These are phyloP conservation scores for Hericium alpestre DNA, from an alignment of 768 basidiomycete genomes.

Conservation along the genomic window DNA sequence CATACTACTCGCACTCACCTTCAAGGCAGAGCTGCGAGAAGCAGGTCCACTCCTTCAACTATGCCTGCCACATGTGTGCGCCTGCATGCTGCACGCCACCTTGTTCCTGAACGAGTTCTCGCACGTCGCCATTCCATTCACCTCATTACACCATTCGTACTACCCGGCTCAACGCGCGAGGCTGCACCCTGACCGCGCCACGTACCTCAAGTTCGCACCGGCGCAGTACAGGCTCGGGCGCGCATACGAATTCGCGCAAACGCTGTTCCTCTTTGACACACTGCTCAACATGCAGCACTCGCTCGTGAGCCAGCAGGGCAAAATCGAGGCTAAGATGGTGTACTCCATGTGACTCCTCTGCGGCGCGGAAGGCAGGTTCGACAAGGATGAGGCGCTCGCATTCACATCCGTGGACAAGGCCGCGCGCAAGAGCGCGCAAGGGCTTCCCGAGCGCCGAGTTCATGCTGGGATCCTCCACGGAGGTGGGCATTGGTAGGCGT, in stretches of 20 bases:
- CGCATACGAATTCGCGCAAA: constrained; percentile 81
- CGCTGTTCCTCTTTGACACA: constrained; percentile 81
- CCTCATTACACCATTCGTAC: constrained; percentile 46
- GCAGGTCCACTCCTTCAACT: too few relatives aligned
- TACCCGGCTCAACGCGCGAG: constrained; percentile 38
- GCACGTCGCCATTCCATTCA: constrained; percentile 42
- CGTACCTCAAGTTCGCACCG: constrained; percentile 74
- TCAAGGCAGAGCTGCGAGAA: too few relatives aligned
- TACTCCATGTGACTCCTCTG: constrained; percentile 96
- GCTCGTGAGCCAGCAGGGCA: constrained; percentile 73
- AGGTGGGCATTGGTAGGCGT: constrained; percentile 88
- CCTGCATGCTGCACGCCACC: too few relatives aligned
- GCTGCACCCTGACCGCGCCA: constrained; percentile 71
- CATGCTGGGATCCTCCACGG: constrained; percentile 91
- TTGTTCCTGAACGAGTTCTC: constrained; percentile 78
- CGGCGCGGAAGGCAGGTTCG: constrained; percentile 66
- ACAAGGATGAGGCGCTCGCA: constrained; percentile 80
- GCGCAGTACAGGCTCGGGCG: constrained; percentile 91
- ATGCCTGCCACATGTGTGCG: too few relatives aligned
- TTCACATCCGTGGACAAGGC: constrained; percentile 87
- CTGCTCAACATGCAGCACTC: constrained; percentile 81
- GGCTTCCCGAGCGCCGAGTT: constrained; percentile 80
- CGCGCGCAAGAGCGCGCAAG: constrained; percentile 51
- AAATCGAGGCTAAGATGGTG: constrained; percentile 93
- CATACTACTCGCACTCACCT: too few relatives aligned